Conservation (phyloP, 495 filamentous ascomycete species). For the Aspergillus carlsbadensis region DNA sequence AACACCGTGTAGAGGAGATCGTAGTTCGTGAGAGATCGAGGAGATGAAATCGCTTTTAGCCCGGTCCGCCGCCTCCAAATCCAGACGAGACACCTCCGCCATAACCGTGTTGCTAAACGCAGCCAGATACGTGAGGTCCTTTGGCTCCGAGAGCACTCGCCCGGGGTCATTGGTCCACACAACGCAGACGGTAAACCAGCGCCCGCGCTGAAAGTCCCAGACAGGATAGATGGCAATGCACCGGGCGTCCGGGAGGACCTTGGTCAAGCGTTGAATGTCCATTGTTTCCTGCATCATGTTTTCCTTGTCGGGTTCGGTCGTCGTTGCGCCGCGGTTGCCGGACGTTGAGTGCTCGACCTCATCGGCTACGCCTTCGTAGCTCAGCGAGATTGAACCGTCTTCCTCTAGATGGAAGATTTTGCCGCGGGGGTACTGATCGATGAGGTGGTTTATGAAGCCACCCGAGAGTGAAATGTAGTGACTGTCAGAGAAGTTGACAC, state of each 20-base stretch:
- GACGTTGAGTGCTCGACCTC: constrained; percentile 14
- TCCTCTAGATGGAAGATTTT: constrained; percentile 58
- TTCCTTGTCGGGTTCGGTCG: constrained; percentile 1
- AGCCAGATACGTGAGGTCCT: constrained; percentile 52
- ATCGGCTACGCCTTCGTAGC: constrained; percentile 28
- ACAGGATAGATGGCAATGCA: constrained; percentile 45
- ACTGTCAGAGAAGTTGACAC: constrained; percentile 11
- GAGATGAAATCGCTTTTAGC: constrained; percentile 71
- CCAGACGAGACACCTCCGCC: constrained; percentile 62
- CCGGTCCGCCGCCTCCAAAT: constrained; percentile 35
- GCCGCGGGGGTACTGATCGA: constrained; percentile 54
- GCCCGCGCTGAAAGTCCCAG: constrained; percentile 58
- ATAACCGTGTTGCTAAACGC: constrained; percentile 66
- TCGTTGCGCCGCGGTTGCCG: constrained; percentile 4
- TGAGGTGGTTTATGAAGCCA: constrained; percentile 41
- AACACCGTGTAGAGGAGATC: constrained; percentile 69
- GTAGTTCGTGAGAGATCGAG: constrained; percentile 70
- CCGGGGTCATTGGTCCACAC: constrained; percentile 47
- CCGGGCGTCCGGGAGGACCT: constrained; percentile 27
- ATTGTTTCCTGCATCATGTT: constrained; percentile 24
- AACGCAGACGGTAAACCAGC: constrained; percentile 62
- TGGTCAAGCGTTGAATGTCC: constrained; percentile 26
- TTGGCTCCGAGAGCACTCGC: constrained; percentile 37
- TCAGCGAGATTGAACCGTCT: constrained; percentile 28
- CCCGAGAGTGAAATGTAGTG: constrained; percentile 35